phyloP scores from a whole-genome alignment of 306 rosid genomes.

The Astragalus membranaceus region DNA sequence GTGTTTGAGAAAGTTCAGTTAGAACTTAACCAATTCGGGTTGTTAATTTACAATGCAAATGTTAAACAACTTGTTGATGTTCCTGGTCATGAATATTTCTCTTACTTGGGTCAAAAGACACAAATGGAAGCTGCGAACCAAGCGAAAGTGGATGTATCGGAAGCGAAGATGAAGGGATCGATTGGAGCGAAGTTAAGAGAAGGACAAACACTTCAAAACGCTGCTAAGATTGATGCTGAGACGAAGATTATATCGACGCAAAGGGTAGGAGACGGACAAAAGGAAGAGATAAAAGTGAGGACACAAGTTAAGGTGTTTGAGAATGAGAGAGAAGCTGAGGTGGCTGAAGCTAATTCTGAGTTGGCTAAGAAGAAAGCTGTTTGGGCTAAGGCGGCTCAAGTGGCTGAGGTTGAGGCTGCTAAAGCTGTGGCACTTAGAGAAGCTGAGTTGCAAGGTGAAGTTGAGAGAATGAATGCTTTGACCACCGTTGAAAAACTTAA shows the following conservation, averaged over 20 bases:
- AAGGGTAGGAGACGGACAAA: constrained; percentile 14
- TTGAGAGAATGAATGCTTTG: constrained; percentile 34
- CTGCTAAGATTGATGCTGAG: constrained; percentile 22
- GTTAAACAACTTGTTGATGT: constrained; percentile 56
- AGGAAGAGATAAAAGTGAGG: constrained; percentile 25
- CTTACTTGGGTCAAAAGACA: constrained; percentile 59
- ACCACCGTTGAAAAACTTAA: constrained; percentile 27
- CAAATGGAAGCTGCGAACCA: constrained; percentile 64
- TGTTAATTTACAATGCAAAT: constrained; percentile 58
- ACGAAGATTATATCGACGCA: constrained; percentile 10
- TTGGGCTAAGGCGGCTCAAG: constrained; percentile 5
- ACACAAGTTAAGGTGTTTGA: constrained; percentile 27
- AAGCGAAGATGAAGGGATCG: constrained; percentile 16
- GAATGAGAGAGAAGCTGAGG: constrained; percentile 26
- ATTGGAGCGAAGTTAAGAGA: neutral
- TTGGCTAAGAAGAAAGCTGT: constrained; percentile 26
- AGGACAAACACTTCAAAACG: constrained; percentile 28
- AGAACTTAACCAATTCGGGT: constrained; percentile 55
- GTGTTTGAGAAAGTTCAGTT: constrained; percentile 54
- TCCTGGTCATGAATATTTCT: constrained; percentile 56
- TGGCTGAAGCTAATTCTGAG: constrained; percentile 22
- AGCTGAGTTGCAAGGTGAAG: constrained; percentile 29
- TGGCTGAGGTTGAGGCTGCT: constrained; percentile 28
- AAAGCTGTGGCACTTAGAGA: constrained; percentile 26
- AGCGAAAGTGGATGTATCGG: constrained; percentile 38